A percentile compares a stretch with the other conserved stretches of the same genome.
phyloP scores from a whole-genome alignment of 2,329 filamentous ascomycete species.

The Stachybotrys chartarum region DNA sequence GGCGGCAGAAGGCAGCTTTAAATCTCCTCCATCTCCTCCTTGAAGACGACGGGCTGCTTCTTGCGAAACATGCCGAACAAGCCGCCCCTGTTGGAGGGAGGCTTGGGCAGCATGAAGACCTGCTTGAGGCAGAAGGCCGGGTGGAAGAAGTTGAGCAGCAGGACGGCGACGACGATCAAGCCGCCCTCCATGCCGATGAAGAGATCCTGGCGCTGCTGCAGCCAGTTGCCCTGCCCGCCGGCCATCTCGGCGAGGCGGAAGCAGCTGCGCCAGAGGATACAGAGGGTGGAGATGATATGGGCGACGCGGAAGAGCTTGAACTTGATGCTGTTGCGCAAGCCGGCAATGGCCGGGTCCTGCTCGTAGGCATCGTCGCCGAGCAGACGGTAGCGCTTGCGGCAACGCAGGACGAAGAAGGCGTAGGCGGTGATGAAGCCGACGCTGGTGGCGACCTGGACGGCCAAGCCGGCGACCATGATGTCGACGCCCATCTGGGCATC shows the following conservation, averaged over 20 bases:
- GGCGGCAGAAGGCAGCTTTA: background rate
- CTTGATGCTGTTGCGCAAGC: conserved; percentile 29
- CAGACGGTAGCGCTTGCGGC: conserved; percentile 23
- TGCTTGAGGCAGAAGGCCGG: conserved; percentile 17
- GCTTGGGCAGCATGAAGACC: conserved; percentile 10
- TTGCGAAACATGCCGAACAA: background rate
- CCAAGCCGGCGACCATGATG: conserved; percentile 58
- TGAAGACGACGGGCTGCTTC: background rate
- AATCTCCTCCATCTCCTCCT: background rate
- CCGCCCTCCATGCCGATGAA: conserved; percentile 54
- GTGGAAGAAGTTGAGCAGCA: conserved; percentile 33
- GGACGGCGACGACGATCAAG: conserved; percentile 40
- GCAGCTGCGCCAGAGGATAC: conserved; percentile 56
- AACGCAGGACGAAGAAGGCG: conserved; percentile 41
- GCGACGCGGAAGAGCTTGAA: conserved; percentile 51
- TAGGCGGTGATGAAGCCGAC: conserved; percentile 44
- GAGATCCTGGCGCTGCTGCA: conserved; percentile 47
- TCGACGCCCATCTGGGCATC: conserved; percentile 39
- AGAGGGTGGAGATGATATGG: conserved; percentile 49
- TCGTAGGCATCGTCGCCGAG: conserved; percentile 28
- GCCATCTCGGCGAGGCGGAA: conserved; percentile 61
- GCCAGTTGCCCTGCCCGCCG: conserved; percentile 51
- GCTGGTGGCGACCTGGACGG: conserved; percentile 53
- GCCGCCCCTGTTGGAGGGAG: background rate
- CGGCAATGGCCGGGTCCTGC: conserved; percentile 25